phyloP scores from a whole-genome alignment of 2,329 filamentous ascomycete genomes.

The Sporothrix inflata region DNA sequence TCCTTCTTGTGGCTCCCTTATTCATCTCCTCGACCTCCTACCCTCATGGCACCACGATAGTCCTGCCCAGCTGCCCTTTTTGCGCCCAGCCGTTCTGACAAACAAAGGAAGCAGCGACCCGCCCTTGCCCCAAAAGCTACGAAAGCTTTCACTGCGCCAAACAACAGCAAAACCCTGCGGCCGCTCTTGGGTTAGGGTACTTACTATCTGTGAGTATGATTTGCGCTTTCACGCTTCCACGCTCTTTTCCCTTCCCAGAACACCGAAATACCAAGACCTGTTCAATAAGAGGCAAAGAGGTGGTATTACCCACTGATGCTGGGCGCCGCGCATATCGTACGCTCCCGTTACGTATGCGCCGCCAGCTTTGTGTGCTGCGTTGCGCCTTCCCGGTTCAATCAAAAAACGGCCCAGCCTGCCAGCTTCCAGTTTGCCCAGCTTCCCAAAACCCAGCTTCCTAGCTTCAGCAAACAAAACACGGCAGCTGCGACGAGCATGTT shows the following conservation, averaged over 20 bases:
- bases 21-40: background rate
- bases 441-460: background rate
- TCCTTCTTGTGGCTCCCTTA: background rate
- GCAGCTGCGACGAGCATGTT: slow-evolving; percentile 18
- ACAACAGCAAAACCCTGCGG: background rate
- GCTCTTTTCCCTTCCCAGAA: background rate
- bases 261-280: slow-evolving; percentile 1
- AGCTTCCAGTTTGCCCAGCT: background rate
- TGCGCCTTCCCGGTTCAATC: background rate
- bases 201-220: background rate
- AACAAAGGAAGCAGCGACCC: background rate
- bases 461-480: slow-evolving; percentile 5
- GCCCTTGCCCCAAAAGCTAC: background rate
- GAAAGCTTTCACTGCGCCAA: background rate
- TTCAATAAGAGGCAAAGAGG: background rate
- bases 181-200: slow-evolving; percentile 14
- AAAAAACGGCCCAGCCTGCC: background rate
- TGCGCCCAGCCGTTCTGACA: slow-evolving; percentile 12
- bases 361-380: background rate
- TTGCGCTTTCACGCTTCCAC: background rate
- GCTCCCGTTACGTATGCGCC: background rate
- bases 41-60: background rate
- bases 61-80: background rate
- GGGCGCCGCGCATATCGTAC: background rate
- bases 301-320: background rate